Percentiles rank a stretch among this genome's conserved stretches.
These are phyloP conservation scores for Arthrobotrys pseudoclavata DNA, from an alignment of 2,329 filamentous ascomycete species.

Conservation along the genomic window DNA sequence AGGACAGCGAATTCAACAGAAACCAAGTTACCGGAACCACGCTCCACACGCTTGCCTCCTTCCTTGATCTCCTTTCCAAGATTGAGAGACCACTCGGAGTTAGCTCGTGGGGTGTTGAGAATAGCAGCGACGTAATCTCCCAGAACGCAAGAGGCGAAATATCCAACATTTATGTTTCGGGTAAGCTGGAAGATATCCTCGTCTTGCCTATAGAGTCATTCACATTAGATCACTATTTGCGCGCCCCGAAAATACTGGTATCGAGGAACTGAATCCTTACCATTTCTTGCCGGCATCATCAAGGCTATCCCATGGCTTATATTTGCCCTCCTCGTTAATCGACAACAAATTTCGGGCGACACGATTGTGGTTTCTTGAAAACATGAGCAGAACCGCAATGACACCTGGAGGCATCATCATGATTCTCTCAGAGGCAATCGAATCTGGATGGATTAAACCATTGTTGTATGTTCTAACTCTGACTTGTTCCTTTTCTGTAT, in stretches of 20 bases:
- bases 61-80: constrained; percentile 74
- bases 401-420: constrained; percentile 78
- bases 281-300: constrained; percentile 65
- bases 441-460: constrained; percentile 78
- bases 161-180: constrained; percentile 65
- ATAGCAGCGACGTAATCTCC: constrained; percentile 75
- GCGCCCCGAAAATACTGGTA: constrained; percentile 23
- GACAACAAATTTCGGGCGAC: constrained; percentile 74
- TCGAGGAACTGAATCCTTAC: constrained; percentile 66
- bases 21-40: constrained; percentile 76
- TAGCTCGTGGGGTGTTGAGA: constrained; percentile 70
- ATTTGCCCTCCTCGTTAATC: constrained; percentile 76
- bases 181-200: constrained; percentile 65
- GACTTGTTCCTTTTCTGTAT: constrained; percentile 74
- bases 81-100: constrained; percentile 72
- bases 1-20: constrained; percentile 78
- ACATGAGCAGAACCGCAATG: constrained; percentile 76
- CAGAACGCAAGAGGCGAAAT: constrained; percentile 73
- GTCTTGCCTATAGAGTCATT: constrained; percentile 72
- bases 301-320: constrained; percentile 67
- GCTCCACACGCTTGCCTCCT: constrained; percentile 67
- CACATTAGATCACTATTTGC: background rate
- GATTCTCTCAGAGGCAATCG: constrained; percentile 76
- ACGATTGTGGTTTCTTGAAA: constrained; percentile 79
- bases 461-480: constrained; percentile 74